Evolutionary conservation across 2,329 filamentous ascomycete genomes (phyloP), one percentile per base, ranked within the genome.

Genomic region (Aureobasidium pullulans): DNA sequence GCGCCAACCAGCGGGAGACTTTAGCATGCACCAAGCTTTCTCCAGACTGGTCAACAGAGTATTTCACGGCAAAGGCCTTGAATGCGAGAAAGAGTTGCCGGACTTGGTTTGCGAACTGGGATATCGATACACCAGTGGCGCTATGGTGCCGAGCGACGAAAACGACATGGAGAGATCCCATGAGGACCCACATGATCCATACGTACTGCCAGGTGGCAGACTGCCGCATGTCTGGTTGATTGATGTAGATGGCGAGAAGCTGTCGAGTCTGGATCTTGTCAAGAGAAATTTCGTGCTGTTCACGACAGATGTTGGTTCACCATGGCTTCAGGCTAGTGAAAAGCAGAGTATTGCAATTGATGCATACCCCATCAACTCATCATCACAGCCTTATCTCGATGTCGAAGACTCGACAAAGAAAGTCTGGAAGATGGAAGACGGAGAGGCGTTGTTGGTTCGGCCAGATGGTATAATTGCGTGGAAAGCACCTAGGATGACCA

Each of bases 41-140:
- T 42, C 57, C 16, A 32, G 57, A 28, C 40, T 59, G 19, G 43
- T 49, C 19, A 59, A 59, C 10, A 46, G 57, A n/a, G 57, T 52
- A 6, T 52, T 52, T 6, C 48, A n/a, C 28, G 16, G 31, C 6
- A 37, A 9, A 19, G 31, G n/a, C 4, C 8, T 16, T 6, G 46
- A 59, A 32, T n/a, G 57, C 15, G 34, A 42, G 2, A 49, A 60
- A 8, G 57, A 60, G 15, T 32, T 60, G 39, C 34, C 57, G n/a
- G 57, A 60, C 37, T 31, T 60, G n/a, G 31, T 53, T 19, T 60
- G 57, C 32, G 57, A 60, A 32, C 19, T 60, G 6, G 57, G 57
- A 28, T 54, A 54, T 19, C 34, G 57, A 15, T 60, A 60, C 9
- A n/a, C 39, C 4, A 28, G 37, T 4, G 57, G 37, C 6, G 37